Evolutionary conservation across 345 rosid species (phyloP).

Genomic region (Passiflora organensis): DNA sequence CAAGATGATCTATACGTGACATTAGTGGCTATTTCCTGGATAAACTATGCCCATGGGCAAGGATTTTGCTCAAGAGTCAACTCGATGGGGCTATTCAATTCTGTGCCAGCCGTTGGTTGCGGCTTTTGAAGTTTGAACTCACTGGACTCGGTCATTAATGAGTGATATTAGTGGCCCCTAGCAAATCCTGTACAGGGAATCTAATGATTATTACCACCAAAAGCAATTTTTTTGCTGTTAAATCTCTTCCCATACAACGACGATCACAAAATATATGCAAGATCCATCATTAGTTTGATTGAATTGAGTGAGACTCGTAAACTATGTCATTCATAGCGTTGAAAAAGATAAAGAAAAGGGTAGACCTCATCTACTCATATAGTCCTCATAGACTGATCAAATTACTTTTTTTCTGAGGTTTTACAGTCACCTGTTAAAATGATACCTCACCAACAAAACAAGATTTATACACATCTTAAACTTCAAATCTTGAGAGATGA

Average conservation of each 20-base stretch:
- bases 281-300: slow-evolving; percentile 30
- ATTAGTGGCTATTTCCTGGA: slow-evolving; percentile 30
- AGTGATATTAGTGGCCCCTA: slow-evolving; percentile 19
- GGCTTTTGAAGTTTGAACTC: not conserved
- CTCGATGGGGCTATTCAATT: not conserved
- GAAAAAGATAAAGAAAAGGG: not conserved
- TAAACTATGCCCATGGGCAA: too few relatives aligned
- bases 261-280: slow-evolving; percentile 11
- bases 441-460: too few relatives aligned
- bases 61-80: slow-evolving; percentile 10
- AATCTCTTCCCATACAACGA: slow-evolving; percentile 17
- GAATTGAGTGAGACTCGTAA: slow-evolving; percentile 12
- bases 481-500: too few relatives aligned
- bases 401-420: too few relatives aligned
- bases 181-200: slow-evolving; percentile 34
- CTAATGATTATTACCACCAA: slow-evolving; percentile 37
- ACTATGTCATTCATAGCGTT: slow-evolving; percentile 10
- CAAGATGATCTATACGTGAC: slow-evolving; percentile 5
- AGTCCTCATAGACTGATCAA: too few relatives aligned
- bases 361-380: not conserved
- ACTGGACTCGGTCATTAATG: not conserved
- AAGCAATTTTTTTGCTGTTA: slow-evolving; percentile 10
- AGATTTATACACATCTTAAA: too few relatives aligned
- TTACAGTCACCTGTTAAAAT: too few relatives aligned
- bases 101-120: not conserved